Evolutionary conservation across 164 flowering plant species (phyloP), one percentile per base, ranked within the genome.

Genomic region (Buxus sempervirens): DNA sequence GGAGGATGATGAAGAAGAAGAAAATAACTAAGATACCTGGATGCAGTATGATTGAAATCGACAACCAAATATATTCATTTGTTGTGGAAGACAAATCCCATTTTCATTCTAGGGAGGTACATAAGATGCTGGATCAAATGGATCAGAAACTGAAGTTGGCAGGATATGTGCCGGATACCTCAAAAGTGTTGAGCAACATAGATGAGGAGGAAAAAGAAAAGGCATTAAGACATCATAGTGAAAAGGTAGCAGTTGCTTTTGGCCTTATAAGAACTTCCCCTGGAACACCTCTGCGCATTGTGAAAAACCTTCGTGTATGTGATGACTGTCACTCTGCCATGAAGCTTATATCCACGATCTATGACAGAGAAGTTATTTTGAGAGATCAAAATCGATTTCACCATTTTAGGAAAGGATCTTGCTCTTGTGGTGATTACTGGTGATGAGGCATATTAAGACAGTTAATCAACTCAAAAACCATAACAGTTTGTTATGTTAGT

Each of bases 311-410:
- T 62, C 54, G 54, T 62, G 54, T 62, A n/a, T 62, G 65, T 6
- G 65, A 62, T 42, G 65, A 62, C 26, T 62, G 65, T 45, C 65
- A 62, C 45, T 62, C 53, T 45, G 65, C 65, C 54, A 62, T 62
- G 65, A 62, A 62, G 65, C 65, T 62, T 62, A 62, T 42, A 25
- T 45, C 54, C 10, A 62, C 42, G 54, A 62, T 45, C 27, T 45
- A 42, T 23, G 54, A 42, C 13, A n/a, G 54, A 24, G 28, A 62
- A 18, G 45, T 62, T 48, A 21, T 62, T 45, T 51, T 42, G 45
- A 62, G 65, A 62, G 65, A 62, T 42, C 65, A 27, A 23, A 62
- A 62, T 38, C 53, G 64, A 23, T 62, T 45, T 45, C 51, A 45
- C 18, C 51, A 45, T 45, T 45, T 45, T 10, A 45, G 51, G 51